phyloP scores from a whole-genome alignment of 306 rosid species.

The Adenanthera pavonina region DNA sequence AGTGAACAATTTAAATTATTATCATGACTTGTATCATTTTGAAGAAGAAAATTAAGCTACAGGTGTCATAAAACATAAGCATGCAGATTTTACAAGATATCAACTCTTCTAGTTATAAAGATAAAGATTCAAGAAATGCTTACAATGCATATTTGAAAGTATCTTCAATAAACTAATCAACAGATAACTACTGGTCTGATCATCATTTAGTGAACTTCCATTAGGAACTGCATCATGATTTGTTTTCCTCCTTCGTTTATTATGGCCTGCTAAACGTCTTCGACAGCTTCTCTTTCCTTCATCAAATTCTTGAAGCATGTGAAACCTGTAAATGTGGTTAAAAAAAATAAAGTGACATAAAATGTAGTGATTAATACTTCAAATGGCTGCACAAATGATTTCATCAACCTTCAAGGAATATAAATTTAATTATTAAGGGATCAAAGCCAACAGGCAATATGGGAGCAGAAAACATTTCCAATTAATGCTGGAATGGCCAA shows the following conservation, averaged over 20 bases:
- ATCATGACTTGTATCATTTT: constrained; percentile 11
- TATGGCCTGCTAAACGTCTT: constrained; percentile 69
- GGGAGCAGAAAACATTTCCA: no score
- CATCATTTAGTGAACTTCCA: constrained; percentile 54
- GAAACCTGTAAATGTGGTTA: constrained; percentile 52
- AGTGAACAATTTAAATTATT: constrained; percentile 27
- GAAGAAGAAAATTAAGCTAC: constrained; percentile 17
- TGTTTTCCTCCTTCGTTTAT: constrained; percentile 63
- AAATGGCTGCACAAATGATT: background rate
- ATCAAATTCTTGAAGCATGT: constrained; percentile 65
- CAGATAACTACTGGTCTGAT: constrained; percentile 60
- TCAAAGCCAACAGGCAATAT: background rate
- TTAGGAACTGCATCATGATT: constrained; percentile 54
- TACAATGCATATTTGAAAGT: constrained; percentile 60
- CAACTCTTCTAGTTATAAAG: constrained; percentile 24
- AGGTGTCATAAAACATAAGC: background rate
- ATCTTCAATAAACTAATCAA: constrained; percentile 62
- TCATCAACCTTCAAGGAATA: background rate
- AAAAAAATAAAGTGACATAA: background rate
- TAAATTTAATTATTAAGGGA: background rate
- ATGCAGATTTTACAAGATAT: constrained; percentile 6
- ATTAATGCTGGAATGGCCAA: background rate
- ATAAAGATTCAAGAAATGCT: constrained; percentile 31
- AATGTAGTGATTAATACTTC: background rate
- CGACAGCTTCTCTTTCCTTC: constrained; percentile 76